Conservation (phyloP, 495 filamentous ascomycete genomes). For the Pyronema domesticum region DNA sequence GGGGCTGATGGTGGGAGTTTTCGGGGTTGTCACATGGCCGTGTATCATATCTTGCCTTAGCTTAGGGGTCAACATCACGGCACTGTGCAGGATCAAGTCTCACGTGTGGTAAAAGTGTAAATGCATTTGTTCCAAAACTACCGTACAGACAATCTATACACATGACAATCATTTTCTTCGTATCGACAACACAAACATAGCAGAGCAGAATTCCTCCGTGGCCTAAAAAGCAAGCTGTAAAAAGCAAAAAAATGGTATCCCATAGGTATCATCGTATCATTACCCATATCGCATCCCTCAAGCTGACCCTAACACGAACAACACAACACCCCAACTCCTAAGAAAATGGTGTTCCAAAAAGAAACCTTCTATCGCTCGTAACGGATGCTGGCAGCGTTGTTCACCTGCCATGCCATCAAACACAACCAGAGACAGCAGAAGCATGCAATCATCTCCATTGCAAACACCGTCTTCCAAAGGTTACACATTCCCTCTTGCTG, state of each 20-base stretch:
- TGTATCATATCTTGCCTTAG: too few relatives aligned
- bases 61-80: too few relatives aligned
- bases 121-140: too few relatives aligned
- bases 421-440: slow-evolving; percentile 90
- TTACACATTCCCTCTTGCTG: slow-evolving; percentile 75
- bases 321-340: neutral
- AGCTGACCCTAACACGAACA: neutral
- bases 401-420: slow-evolving; percentile 74
- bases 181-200: too few relatives aligned
- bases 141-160: too few relatives aligned
- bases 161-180: too few relatives aligned
- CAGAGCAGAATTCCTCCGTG: too few relatives aligned
- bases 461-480: slow-evolving; percentile 45
- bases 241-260: neutral
- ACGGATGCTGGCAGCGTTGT: slow-evolving; percentile 11
- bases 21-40: too few relatives aligned
- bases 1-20: too few relatives aligned
- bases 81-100: too few relatives aligned
- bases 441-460: slow-evolving; percentile 28
- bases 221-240: too few relatives aligned
- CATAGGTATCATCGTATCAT: neutral
- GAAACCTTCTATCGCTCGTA: slow-evolving; percentile 2
- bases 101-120: too few relatives aligned
- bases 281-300: neutral
- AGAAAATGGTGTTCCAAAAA: slow-evolving; percentile 2